Evolutionary conservation across 371 early-diverging fungal species (phyloP).

Genomic region (Conidiobolus incongruus): DNA sequence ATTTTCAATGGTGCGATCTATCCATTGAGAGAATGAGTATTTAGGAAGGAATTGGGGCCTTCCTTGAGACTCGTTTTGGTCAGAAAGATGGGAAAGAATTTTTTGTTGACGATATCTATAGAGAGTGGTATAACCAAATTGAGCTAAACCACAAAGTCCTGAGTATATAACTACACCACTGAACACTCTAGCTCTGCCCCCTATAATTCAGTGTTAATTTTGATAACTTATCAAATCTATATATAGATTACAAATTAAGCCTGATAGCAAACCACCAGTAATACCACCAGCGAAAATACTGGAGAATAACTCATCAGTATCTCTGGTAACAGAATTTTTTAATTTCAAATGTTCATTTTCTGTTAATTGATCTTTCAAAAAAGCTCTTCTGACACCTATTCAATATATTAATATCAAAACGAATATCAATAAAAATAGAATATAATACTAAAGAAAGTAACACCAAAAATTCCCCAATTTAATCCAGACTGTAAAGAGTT

Average conservation of each 20-base stretch:
- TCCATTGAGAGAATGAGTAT: no score
- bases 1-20: no score
- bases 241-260: neutral
- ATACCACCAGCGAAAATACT: slow-evolving; percentile 4
- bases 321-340: neutral
- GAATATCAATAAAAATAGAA: no score
- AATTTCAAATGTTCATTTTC: neutral
- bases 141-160: slow-evolving; percentile 1
- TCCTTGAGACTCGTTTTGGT: no score
- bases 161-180: neutral
- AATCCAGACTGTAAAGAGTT: no score
- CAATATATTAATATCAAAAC: no score
- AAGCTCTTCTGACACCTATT: neutral
- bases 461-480: no score
- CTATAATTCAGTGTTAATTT: neutral
- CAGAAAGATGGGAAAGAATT: neutral
- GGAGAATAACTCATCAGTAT: slow-evolving; percentile 2
- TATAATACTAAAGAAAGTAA: no score
- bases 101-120: slow-evolving; percentile 4
- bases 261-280: slow-evolving; percentile 5
- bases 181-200: neutral
- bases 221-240: neutral
- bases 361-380: neutral
- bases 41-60: no score
- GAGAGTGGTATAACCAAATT: neutral